Conservation (phyloP, 78 protist genomes). For the Bodo saltans region DNA sequence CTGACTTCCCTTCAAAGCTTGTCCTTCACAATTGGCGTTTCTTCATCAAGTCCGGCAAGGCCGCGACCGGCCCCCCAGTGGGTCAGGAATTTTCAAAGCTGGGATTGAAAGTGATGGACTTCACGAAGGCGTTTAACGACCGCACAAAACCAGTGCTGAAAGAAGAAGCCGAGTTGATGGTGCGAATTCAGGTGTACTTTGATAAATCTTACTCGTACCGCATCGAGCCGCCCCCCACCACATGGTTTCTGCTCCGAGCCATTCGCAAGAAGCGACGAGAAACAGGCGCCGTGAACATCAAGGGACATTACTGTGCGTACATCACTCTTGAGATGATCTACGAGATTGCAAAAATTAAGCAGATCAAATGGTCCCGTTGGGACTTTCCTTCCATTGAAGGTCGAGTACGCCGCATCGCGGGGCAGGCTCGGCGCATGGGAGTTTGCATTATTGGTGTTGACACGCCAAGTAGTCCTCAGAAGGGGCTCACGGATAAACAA, state of each 20-base stretch:
- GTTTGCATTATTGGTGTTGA: constrained; percentile 10
- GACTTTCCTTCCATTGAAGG: not conserved
- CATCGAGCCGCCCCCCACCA: not conserved
- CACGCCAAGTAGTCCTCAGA: not conserved
- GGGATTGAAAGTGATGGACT: constrained; percentile 16
- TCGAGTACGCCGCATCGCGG: not conserved
- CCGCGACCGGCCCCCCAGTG: constrained; percentile 21
- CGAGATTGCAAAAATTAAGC: not conserved
- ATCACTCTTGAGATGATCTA: constrained; percentile 5
- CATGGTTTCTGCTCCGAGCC: not conserved
- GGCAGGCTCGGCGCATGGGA: not conserved
- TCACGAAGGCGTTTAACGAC: constrained; percentile 19
- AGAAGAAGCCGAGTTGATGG: not conserved
- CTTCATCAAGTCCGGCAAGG: constrained; percentile 6
- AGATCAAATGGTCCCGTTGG: not conserved
- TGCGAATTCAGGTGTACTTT: not conserved
- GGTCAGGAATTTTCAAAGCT: not conserved
- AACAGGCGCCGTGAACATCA: not conserved
- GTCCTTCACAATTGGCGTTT: not conserved
- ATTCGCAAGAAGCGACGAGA: not conserved
- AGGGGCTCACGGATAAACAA: not conserved
- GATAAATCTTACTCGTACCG: constrained; percentile 10
- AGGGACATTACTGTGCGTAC: not conserved
- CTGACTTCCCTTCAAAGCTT: not conserved
- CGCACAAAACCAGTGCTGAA: not conserved